Evolutionary conservation across 306 rosid genomes (phyloP).

Genomic region (Carpinus viminea): DNA sequence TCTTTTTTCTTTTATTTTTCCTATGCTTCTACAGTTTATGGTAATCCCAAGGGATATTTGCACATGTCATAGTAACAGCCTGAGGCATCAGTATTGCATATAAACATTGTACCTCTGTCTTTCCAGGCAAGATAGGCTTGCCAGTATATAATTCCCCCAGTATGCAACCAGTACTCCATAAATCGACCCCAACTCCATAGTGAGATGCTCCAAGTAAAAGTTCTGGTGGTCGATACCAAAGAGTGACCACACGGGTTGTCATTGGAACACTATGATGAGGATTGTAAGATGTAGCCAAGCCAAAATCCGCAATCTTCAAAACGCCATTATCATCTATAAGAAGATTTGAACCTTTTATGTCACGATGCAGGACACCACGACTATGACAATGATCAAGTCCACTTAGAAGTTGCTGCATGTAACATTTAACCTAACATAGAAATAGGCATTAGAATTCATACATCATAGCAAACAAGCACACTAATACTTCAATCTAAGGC

Average conservation of each 20-base stretch:
- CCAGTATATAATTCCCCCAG: conserved; percentile 87
- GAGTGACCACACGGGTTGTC: conserved; percentile 94
- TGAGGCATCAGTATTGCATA: neutral
- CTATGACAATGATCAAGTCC: conserved; percentile 90
- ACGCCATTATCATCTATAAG: conserved; percentile 73
- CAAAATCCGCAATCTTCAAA: conserved; percentile 96
- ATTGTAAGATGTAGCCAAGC: conserved; percentile 75
- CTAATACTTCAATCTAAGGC: conserved; percentile 7
- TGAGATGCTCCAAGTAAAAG: conserved; percentile 89
- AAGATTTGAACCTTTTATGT: conserved; percentile 98
- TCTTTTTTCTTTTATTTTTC: neutral
- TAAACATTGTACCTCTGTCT: conserved; percentile 74
- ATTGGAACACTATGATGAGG: conserved; percentile 63
- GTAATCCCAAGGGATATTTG: neutral
- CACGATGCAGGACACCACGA: conserved; percentile 90
- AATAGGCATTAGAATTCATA: conserved; percentile 28
- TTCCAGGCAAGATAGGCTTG: conserved; percentile 90
- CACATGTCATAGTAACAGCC: conserved; percentile 4
- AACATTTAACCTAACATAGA: conserved; percentile 71
- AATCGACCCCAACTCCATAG: conserved; percentile 89
- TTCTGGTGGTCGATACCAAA: conserved; percentile 98
- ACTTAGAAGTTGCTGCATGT: conserved; percentile 88
- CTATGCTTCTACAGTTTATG: neutral
- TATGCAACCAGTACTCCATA: conserved; percentile 97
- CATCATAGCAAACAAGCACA: conserved; percentile 2